phyloP scores from a whole-genome alignment of 352 stramenopile genomes.

The Pythium vanterpoolii region DNA sequence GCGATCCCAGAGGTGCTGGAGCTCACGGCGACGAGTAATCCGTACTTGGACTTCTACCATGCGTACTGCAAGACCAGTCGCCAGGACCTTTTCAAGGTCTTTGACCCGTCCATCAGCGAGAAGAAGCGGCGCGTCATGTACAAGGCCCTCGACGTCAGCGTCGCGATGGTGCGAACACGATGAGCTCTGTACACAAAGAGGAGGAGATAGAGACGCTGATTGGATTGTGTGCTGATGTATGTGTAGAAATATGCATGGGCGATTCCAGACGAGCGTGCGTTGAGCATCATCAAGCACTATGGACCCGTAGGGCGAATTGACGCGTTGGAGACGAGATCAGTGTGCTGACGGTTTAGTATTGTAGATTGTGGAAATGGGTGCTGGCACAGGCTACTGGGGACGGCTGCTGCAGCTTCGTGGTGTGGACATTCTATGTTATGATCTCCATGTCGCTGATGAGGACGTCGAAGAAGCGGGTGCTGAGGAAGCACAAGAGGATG shows the following conservation, averaged over 20 bases:
- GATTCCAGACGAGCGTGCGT: constrained; percentile 82
- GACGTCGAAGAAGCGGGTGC: constrained; percentile 24
- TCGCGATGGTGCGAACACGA: constrained; percentile 60
- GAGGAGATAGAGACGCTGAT: neutral
- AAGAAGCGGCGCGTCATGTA: constrained; percentile 67
- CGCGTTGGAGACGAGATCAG: neutral
- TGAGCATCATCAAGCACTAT: constrained; percentile 92
- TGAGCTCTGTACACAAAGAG: neutral
- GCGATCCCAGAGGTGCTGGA: constrained; percentile 30
- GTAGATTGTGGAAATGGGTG: constrained; percentile 88
- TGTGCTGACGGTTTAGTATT: too few species aligned
- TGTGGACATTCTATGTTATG: constrained; percentile 87
- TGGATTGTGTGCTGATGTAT: neutral
- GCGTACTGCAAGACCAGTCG: constrained; percentile 54
- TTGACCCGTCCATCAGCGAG: constrained; percentile 67
- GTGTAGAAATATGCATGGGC: constrained; percentile 90
- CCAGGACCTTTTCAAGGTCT: constrained; percentile 65
- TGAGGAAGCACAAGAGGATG: constrained; percentile 31
- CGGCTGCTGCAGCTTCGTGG: constrained; percentile 71
- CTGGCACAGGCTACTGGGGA: constrained; percentile 89
- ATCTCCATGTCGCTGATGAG: constrained; percentile 70
- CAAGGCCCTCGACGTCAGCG: constrained; percentile 64
- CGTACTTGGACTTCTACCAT: constrained; percentile 79
- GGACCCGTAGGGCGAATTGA: constrained; percentile 43
- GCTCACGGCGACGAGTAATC: constrained; percentile 66